A percentile compares a stretch with the other conserved stretches of the same genome.
These are phyloP conservation scores for Phascolomyces articulosus DNA, from an alignment of 371 early-diverging fungal species.

Conservation along the genomic window DNA sequence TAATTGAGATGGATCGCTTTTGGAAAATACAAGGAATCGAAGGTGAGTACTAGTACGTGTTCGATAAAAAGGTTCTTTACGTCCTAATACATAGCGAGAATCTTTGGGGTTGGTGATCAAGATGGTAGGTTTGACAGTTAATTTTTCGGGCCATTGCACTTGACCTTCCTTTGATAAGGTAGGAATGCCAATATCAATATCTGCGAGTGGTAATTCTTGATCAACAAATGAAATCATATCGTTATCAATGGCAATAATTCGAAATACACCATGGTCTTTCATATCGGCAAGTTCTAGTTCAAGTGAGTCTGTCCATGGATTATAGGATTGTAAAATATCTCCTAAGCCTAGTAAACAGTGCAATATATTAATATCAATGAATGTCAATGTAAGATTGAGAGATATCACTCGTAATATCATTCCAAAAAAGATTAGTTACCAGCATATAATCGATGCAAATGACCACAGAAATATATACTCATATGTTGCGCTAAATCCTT, in stretches of 20 bases:
- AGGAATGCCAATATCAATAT: neutral
- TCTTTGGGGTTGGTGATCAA: slow-evolving; percentile 91
- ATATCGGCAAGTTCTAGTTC: slow-evolving; percentile 90
- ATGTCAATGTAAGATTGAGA: too few relatives aligned
- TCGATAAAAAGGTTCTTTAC: slow-evolving; percentile 70
- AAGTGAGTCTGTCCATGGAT: slow-evolving; percentile 60
- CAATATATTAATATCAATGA: neutral
- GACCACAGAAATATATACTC: slow-evolving; percentile 85
- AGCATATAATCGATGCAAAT: slow-evolving; percentile 77
- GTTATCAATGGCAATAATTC: slow-evolving; percentile 86
- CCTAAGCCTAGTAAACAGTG: slow-evolving; percentile 54
- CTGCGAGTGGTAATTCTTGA: slow-evolving; percentile 56
- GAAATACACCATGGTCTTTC: slow-evolving; percentile 80
- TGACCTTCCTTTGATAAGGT: slow-evolving; percentile 12
- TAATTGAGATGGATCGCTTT: slow-evolving; percentile 1
- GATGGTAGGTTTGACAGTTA: slow-evolving; percentile 66
- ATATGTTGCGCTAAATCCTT: slow-evolving; percentile 59
- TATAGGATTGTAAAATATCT: slow-evolving; percentile 63
- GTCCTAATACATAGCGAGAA: slow-evolving; percentile 67
- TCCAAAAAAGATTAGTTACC: too few relatives aligned
- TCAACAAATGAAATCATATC: slow-evolving; percentile 86
- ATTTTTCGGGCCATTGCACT: slow-evolving; percentile 25
- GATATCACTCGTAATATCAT: too few relatives aligned
- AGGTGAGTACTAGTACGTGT: slow-evolving; percentile 70
- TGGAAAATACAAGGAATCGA: slow-evolving; percentile 45